Percentiles rank a stretch among this genome's conserved stretches.
Evolutionary conservation across 2,329 filamentous ascomycete species (phyloP).

Genomic region (Dichotomopilus funicola): DNA sequence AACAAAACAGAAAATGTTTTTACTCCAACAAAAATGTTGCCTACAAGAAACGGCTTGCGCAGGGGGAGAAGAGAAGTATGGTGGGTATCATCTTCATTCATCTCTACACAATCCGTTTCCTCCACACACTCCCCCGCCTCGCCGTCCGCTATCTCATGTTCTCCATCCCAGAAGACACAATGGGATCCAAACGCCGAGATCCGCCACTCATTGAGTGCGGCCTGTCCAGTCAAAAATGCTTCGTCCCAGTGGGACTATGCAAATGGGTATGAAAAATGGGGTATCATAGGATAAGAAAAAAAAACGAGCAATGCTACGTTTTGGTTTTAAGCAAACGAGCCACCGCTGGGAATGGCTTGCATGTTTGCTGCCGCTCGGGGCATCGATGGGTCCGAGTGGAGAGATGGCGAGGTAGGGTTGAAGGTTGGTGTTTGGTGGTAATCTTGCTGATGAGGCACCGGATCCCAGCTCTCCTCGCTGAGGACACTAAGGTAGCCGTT

Average conservation of each 20-base stretch:
- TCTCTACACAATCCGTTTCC: neutral
- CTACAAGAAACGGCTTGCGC: too few relatives aligned
- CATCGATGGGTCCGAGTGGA: conserved; percentile 31
- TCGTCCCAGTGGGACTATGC: neutral
- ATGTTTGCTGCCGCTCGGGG: conserved; percentile 31
- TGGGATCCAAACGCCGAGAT: too few relatives aligned
- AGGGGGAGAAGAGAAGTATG: too few relatives aligned
- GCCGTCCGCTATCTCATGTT: too few relatives aligned
- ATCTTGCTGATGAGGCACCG: conserved; percentile 31
- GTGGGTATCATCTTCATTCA: too few relatives aligned
- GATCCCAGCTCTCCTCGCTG: conserved; percentile 66
- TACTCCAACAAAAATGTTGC: too few relatives aligned
- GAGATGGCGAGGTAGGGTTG: conserved; percentile 29
- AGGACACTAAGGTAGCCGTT: conserved; percentile 82
- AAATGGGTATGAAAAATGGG: neutral
- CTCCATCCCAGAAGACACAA: too few relatives aligned
- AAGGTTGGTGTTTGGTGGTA: conserved; percentile 36
- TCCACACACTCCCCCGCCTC: too few relatives aligned
- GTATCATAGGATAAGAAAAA: conserved; percentile 10
- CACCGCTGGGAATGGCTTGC: conserved; percentile 48
- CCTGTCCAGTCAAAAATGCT: too few relatives aligned
- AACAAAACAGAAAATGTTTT: conserved; percentile 9
- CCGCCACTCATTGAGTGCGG: too few relatives aligned
- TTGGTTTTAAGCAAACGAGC: conserved; percentile 40
- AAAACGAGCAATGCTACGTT: neutral